Percentiles rank a stretch among this genome's conserved stretches.
These are phyloP conservation scores for Sphaerulina vaccinii DNA, from an alignment of 2,329 filamentous ascomycete genomes.

Conservation along the genomic window DNA sequence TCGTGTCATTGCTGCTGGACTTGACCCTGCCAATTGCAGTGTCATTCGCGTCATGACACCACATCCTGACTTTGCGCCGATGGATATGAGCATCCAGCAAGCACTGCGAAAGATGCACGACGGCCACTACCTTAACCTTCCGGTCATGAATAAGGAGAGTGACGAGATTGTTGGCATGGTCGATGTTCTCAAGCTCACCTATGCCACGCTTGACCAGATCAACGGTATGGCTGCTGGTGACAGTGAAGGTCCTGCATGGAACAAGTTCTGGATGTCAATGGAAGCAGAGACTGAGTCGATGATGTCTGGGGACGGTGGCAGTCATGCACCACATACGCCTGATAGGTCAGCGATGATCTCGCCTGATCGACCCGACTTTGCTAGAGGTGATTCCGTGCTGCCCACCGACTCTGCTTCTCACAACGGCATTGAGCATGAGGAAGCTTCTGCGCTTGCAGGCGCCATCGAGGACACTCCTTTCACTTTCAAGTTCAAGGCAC, in stretches of 20 bases:
- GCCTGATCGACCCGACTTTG: constrained; percentile 65
- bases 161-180: constrained; percentile 99
- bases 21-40: constrained; percentile 92
- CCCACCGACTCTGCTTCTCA: constrained; percentile 96
- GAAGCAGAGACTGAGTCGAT: constrained; percentile 94
- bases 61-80: constrained; percentile 95
- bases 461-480: constrained; percentile 73
- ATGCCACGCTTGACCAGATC: constrained; percentile 90
- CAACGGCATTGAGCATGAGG: constrained; percentile 69
- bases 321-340: constrained; percentile 64
- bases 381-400: constrained; percentile 79
- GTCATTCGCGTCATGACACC: constrained; percentile 99
- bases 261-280: constrained; percentile 98
- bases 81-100: constrained; percentile 98
- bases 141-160: constrained; percentile 88
- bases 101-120: constrained; percentile 99
- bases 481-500: constrained; percentile 98
- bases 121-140: constrained; percentile 95
- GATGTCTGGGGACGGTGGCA: constrained; percentile 86
- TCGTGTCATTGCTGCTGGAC: constrained; percentile 91
- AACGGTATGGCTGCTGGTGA: constrained; percentile 90
- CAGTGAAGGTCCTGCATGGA: constrained; percentile 95
- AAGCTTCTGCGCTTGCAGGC: constrained; percentile 62
- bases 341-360: constrained; percentile 73
- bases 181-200: constrained; percentile 95